Evolutionary conservation across 441 rosid genomes (phyloP).

Genomic region (Isatis lusitanica): DNA sequence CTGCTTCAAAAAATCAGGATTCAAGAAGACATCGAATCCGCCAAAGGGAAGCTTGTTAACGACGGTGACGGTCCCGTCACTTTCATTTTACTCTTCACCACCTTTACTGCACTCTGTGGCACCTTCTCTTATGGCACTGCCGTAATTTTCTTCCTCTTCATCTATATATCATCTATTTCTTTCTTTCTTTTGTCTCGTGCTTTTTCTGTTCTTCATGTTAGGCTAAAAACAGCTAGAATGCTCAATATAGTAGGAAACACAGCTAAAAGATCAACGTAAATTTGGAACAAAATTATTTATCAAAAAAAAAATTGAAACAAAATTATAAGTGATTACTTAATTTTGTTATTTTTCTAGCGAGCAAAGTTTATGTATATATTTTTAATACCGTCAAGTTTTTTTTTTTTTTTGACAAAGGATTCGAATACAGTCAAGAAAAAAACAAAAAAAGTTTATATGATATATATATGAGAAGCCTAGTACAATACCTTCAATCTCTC

Average conservation of each 20-base stretch:
- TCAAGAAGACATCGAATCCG: slow-evolving; percentile 24
- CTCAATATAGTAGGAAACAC: background rate
- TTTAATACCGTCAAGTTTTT: no score
- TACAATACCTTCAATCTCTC: background rate
- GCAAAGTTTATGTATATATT: no score
- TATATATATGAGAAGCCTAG: no score
- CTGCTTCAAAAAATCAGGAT: slow-evolving; percentile 21
- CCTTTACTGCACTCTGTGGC: slow-evolving; percentile 35
- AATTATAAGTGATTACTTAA: no score
- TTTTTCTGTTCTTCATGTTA: background rate
- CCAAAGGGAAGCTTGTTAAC: background rate
- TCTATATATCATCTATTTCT: background rate
- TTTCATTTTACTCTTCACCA: slow-evolving; percentile 24
- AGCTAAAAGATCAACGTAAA: background rate
- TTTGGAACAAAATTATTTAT: background rate
- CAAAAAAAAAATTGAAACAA: no score
- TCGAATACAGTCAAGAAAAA: no score
- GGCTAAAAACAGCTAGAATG: background rate
- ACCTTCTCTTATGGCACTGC: slow-evolving; percentile 39
- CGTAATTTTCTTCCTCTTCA: slow-evolving; percentile 23
- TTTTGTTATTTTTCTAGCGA: no score
- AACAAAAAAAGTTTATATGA: no score
- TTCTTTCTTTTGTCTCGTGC: background rate
- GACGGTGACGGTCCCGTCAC: slow-evolving; percentile 31
- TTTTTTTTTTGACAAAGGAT: no score